These are phyloP conservation scores for Volvox africanus DNA, from an alignment of 139 green algal species.

Conservation along the genomic window DNA sequence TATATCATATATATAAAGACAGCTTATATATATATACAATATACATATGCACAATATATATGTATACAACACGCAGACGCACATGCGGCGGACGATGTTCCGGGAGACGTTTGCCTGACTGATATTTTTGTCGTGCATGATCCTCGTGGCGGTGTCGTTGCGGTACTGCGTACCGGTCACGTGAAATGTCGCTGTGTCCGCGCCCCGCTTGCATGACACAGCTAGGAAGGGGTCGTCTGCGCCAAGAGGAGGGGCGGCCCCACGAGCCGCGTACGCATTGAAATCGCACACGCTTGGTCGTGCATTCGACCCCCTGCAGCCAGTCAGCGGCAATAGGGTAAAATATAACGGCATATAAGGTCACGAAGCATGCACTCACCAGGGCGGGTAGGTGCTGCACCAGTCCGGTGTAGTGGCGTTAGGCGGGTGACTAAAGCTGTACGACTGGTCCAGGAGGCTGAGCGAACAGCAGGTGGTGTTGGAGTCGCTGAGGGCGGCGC, in stretches of 20 bases:
- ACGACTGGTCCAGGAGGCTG: conserved; percentile 34
- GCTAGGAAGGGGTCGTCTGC: background rate
- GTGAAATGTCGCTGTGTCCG: background rate
- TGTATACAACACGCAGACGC: background rate
- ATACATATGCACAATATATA: background rate
- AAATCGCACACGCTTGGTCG: conserved; percentile 44
- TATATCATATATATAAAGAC: background rate
- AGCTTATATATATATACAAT: background rate
- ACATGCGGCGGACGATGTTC: background rate
- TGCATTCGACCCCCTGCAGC: background rate
- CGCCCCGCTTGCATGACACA: background rate
- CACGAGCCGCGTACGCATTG: conserved; percentile 16
- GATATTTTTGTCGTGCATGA: background rate
- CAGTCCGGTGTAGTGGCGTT: background rate
- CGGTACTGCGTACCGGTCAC: conserved; percentile 26
- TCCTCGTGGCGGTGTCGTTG: background rate
- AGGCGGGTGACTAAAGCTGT: background rate
- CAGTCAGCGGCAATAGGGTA: background rate
- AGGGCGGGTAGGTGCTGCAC: conserved; percentile 20
- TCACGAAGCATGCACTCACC: background rate
- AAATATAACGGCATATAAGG: background rate
- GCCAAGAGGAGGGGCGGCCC: background rate
- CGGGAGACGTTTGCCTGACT: no score
- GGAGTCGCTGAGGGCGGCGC: background rate
- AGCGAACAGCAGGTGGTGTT: conserved; percentile 39